Evolutionary conservation across 2,329 filamentous ascomycete species (phyloP), one percentile per base, ranked within the genome.

Genomic region (Colletotrichum truncatum): DNA sequence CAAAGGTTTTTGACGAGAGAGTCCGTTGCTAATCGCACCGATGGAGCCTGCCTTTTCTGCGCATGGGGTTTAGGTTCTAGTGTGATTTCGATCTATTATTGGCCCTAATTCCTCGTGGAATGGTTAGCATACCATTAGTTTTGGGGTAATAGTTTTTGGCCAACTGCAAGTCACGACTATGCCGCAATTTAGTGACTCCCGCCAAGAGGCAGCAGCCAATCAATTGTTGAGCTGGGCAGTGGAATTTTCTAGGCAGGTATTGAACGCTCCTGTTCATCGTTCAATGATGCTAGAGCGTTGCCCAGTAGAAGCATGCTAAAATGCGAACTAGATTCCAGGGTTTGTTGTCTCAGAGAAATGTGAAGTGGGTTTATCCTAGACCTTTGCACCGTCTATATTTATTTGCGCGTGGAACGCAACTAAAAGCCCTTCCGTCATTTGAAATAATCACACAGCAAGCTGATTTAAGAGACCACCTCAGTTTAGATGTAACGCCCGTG

Each of bases 211-310:
- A 52, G 23, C 54, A 26, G 32, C 26, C 56, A 36, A 28, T 39
- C 12, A 30, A 34, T 32, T 38, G 39, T 51, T 53, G 45, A 39
- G 41, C n/a, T 30, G 26, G 18, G 25, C 9, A 18, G 56, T 41
- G 55, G n/a, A 54, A 61, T 61, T 48, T 61, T 56, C 56, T 54
- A 61, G 41, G 62, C 48, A 26, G 56, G 25, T 61, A 48, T 61
- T 48, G 46, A 11, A 54, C 54, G 48, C 46, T 23, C 56, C 62
- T 49, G 57, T 36, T 54, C 48, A 65, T 65, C 56, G 56, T 32
- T 54, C 48, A 56, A 32, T 48, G 48, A 54, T 41, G 48, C 56
- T 54, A 54, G 25, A 48, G 32, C 39, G 56, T 48, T 34, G 48
- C 26, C 39, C 28, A 16, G n/a, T 36, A 41, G 48, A 41, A 32